A percentile compares a stretch with the other conserved stretches of the same genome.
Evolutionary conservation across 495 filamentous ascomycete genomes (phyloP).

Genomic region (Lineolata rhizophorae): DNA sequence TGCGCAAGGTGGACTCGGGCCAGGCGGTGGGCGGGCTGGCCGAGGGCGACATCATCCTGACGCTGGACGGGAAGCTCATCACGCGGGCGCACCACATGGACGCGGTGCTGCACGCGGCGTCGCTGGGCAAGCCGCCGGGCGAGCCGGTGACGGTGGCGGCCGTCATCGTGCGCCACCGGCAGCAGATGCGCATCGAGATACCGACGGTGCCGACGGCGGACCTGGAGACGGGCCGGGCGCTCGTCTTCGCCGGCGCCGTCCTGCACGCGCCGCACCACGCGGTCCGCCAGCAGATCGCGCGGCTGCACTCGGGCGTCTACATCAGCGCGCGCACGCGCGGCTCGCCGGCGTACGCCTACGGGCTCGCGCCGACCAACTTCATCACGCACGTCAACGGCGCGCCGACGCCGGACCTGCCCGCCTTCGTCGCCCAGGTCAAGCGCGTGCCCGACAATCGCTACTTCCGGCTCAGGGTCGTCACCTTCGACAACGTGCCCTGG

Average conservation of each 20-base stretch:
- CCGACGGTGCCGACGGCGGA: conserved; percentile 77
- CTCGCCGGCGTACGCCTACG: conserved; percentile 46
- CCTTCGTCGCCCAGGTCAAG: conserved; percentile 55
- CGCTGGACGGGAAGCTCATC: conserved; percentile 75
- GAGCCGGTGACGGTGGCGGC: too few species aligned
- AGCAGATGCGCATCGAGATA: conserved; percentile 57
- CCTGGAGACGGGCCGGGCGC: conserved; percentile 72
- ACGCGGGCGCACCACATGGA: conserved; percentile 85
- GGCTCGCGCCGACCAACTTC: conserved; percentile 89
- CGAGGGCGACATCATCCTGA: conserved; percentile 86
- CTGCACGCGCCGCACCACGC: conserved; percentile 89
- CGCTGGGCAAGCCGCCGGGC: too few species aligned
- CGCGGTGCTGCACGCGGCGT: conserved; percentile 80
- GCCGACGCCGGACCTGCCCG: conserved; percentile 54
- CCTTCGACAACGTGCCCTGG: conserved; percentile 95
- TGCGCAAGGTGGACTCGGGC: conserved; percentile 71
- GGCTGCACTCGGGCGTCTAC: conserved; percentile 94
- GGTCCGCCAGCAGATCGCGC: conserved; percentile 88
- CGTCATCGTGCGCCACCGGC: conserved; percentile 62
- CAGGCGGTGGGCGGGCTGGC: conserved; percentile 41
- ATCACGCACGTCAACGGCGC: conserved; percentile 85
- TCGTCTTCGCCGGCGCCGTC: conserved; percentile 89
- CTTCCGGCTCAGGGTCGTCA: conserved; percentile 82
- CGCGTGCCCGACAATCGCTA: conserved; percentile 93
- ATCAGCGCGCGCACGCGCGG: conserved; percentile 47